Conservation (phyloP, 148 eudicot species). For the Amaranthus palmeri region DNA sequence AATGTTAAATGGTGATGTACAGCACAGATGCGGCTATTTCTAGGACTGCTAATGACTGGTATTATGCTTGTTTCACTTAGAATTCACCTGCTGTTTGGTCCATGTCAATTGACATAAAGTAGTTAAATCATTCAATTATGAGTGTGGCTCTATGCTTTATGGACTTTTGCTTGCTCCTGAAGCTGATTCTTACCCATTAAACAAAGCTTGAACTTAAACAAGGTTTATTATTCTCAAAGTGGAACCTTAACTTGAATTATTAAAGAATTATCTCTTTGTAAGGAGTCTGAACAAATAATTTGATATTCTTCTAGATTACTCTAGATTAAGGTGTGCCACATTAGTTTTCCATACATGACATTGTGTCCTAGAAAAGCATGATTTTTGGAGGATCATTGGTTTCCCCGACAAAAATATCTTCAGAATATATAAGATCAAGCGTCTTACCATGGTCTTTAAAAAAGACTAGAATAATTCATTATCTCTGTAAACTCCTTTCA, state of each 20-base stretch:
- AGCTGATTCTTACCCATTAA: neutral
- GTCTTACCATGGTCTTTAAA: too few relatives aligned
- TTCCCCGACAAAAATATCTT: neutral
- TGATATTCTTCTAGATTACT: neutral
- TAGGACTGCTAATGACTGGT: neutral
- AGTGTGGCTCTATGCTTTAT: neutral
- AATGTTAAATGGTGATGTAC: too few relatives aligned
- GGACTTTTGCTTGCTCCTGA: neutral
- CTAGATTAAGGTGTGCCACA: neutral
- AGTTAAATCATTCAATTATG: neutral
- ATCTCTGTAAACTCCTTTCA: neutral
- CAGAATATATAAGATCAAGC: neutral
- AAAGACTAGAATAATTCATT: neutral
- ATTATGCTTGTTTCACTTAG: neutral
- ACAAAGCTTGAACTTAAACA: neutral
- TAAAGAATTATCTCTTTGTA: neutral
- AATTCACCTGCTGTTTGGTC: neutral
- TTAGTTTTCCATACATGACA: neutral
- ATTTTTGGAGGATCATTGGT: neutral
- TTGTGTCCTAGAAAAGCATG: neutral
- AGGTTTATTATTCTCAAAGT: neutral
- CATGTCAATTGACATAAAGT: neutral
- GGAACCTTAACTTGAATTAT: neutral
- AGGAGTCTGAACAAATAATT: neutral
- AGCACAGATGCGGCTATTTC: too few relatives aligned